A percentile compares a stretch with the other conserved stretches of the same genome.
These are phyloP conservation scores for Penicillium alfredii DNA, from an alignment of 495 filamentous ascomycete genomes.

Conservation along the genomic window DNA sequence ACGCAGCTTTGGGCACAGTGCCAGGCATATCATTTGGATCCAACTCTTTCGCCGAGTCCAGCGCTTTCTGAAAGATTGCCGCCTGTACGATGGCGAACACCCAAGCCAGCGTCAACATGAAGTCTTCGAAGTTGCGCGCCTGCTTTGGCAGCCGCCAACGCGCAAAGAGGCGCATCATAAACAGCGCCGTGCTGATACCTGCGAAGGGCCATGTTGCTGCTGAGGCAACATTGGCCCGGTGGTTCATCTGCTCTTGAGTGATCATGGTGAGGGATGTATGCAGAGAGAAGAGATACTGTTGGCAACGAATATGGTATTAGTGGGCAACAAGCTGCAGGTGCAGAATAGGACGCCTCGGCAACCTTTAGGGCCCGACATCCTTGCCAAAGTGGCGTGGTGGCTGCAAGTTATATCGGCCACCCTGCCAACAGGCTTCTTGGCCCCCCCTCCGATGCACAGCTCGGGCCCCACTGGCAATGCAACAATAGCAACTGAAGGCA, in stretches of 20 bases:
- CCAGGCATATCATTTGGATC: neutral
- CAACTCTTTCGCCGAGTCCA: neutral
- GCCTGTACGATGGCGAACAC: neutral
- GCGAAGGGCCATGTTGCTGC: neutral
- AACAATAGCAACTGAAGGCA: too few species aligned
- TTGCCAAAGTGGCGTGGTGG: too few species aligned
- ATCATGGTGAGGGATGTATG: neutral
- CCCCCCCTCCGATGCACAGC: too few species aligned
- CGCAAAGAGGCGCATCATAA: neutral
- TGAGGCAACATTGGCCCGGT: neutral
- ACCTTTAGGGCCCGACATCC: too few species aligned
- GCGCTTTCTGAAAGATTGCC: neutral
- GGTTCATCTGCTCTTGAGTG: neutral
- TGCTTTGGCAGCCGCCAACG: neutral
- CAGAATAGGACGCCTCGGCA: too few species aligned
- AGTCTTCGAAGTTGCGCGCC: neutral
- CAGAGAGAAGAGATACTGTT: neutral
- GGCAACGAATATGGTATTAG: too few species aligned
- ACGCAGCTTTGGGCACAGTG: neutral
- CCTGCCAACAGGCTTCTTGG: too few species aligned
- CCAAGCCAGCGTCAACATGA: neutral
- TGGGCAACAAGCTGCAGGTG: too few species aligned
- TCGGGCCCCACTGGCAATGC: too few species aligned
- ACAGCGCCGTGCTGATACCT: neutral
- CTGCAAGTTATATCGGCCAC: too few species aligned